Evolutionary conservation across 129 eudicot species (phyloP).

Genomic region (Helianthus tuberosus): DNA sequence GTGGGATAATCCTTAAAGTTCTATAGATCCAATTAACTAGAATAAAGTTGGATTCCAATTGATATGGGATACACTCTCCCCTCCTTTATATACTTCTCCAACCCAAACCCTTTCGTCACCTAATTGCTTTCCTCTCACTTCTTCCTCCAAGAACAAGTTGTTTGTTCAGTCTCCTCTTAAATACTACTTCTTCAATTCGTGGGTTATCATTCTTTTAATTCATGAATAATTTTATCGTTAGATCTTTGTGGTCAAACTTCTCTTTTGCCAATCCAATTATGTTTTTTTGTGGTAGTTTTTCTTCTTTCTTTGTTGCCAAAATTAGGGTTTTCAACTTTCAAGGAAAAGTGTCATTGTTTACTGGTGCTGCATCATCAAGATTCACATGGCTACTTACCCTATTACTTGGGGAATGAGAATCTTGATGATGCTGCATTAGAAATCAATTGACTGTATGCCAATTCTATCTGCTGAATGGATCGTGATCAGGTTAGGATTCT

Average conservation of each 20-base stretch:
- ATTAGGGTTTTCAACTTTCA: conserved; percentile 8
- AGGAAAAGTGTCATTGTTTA: conserved; percentile 28
- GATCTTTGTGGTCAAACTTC: neutral
- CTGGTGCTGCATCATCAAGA: conserved; percentile 36
- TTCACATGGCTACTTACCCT: conserved; percentile 21
- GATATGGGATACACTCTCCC: conserved; percentile 18
- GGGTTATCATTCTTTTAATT: conserved; percentile 6
- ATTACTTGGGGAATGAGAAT: conserved; percentile 22
- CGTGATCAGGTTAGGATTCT: neutral
- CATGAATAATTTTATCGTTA: neutral
- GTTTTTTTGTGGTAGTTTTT: neutral
- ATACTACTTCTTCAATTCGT: neutral
- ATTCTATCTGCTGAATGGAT: neutral
- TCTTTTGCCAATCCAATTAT: neutral
- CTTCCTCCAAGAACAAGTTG: neutral
- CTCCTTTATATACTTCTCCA: conserved; percentile 24
- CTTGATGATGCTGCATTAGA: conserved; percentile 34
- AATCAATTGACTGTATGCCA: conserved; percentile 19
- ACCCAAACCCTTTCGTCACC: conserved; percentile 28
- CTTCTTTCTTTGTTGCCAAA: neutral
- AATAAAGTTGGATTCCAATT: conserved; percentile 21
- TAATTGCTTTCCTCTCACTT: conserved; percentile 9
- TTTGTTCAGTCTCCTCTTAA: neutral
- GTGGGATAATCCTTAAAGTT: too few species aligned
- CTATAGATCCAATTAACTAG: too few species aligned